phyloP scores from a whole-genome alignment of 495 filamentous ascomycete species.

The Rhypophila decipiens region DNA sequence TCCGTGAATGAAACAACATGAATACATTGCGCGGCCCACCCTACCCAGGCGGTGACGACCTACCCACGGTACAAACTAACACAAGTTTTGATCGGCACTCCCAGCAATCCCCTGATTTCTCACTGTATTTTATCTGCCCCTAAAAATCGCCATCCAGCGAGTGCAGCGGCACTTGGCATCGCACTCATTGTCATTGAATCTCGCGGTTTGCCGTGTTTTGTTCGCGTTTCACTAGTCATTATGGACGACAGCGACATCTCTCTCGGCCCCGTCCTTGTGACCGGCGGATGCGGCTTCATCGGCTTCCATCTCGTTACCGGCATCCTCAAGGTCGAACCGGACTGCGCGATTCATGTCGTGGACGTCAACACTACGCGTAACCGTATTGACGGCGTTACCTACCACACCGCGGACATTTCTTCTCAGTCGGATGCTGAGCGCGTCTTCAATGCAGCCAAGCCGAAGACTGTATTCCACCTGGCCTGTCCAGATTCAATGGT shows the following conservation, averaged over 20 bases:
- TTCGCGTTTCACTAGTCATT: too few relatives aligned
- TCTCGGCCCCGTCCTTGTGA: constrained; percentile 41
- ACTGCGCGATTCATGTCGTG: constrained; percentile 21
- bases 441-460: constrained; percentile 11
- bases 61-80: too few relatives aligned
- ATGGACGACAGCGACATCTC: background rate
- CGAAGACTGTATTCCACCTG: constrained; percentile 21
- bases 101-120: too few relatives aligned
- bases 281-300: constrained; percentile 50
- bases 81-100: too few relatives aligned
- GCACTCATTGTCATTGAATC: too few relatives aligned
- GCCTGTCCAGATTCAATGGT: constrained; percentile 16
- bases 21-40: too few relatives aligned
- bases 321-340: constrained; percentile 26
- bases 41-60: too few relatives aligned
- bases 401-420: constrained; percentile 20
- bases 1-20: too few relatives aligned
- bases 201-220: too few relatives aligned
- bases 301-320: constrained; percentile 47
- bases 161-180: too few relatives aligned
- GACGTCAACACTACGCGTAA: constrained; percentile 22
- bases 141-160: too few relatives aligned
- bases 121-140: too few relatives aligned
- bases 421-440: constrained; percentile 6
- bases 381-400: constrained; percentile 13